phyloP scores from a whole-genome alignment of 306 rosid species.

The Castanea mollissima region DNA sequence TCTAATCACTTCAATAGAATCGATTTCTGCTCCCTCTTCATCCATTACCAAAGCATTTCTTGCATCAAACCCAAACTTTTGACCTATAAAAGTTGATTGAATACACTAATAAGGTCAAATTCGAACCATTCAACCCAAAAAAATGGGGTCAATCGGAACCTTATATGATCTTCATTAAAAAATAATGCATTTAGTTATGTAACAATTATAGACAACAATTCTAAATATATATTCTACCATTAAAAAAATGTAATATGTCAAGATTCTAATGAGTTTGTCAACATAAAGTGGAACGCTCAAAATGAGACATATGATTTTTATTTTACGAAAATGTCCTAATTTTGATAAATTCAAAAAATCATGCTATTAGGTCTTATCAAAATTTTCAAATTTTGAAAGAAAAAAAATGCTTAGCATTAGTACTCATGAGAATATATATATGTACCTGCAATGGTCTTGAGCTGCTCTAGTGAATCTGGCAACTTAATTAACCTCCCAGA shows the following conservation, averaged over 20 bases:
- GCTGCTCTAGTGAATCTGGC: slow-evolving; percentile 75
- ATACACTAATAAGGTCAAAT: slow-evolving; percentile 1
- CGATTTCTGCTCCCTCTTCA: slow-evolving; percentile 80
- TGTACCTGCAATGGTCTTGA: slow-evolving; percentile 73
- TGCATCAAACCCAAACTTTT: slow-evolving; percentile 61
- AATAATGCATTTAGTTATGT: neutral
- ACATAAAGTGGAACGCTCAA: no score
- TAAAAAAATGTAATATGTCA: no score
- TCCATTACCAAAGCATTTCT: slow-evolving; percentile 47
- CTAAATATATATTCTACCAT: neutral
- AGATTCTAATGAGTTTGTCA: no score
- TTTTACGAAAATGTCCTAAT: no score
- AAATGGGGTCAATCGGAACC: neutral
- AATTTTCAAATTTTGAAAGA: no score
- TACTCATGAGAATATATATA: neutral
- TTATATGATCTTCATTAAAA: neutral
- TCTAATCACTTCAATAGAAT: slow-evolving; percentile 72
- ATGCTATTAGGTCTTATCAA: no score
- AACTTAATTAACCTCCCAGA: slow-evolving; percentile 75
- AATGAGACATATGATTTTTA: no score
- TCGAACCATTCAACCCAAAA: neutral
- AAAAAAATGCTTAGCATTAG: no score
- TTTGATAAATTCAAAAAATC: no score
- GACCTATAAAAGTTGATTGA: slow-evolving; percentile 45
- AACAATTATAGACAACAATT: neutral